Percentiles rank a stretch among this genome's conserved stretches.
phyloP scores from a whole-genome alignment of 164 flowering plant genomes.

The Liquidambar formosana region DNA sequence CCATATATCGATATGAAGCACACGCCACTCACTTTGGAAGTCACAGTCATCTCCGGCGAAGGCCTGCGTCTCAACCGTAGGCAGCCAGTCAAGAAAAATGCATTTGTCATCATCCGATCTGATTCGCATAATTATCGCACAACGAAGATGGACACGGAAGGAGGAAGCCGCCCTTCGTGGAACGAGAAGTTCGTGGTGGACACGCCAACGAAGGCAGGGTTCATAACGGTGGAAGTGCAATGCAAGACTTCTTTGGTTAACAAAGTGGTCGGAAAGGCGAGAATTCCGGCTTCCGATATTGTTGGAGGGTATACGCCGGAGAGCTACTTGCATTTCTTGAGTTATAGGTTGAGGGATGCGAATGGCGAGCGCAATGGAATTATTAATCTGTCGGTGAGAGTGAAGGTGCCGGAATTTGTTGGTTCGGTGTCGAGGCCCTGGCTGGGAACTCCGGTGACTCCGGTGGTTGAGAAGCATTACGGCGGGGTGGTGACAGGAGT shows the following conservation, averaged over 20 bases:
- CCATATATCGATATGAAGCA: too few relatives aligned
- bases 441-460: neutral
- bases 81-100: constrained; percentile 22
- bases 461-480: neutral
- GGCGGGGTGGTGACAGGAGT: constrained; percentile 18
- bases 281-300: constrained; percentile 53
- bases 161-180: constrained; percentile 28
- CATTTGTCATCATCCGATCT: constrained; percentile 12
- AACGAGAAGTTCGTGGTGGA: constrained; percentile 22
- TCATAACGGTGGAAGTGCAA: constrained; percentile 13
- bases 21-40: constrained; percentile 8
- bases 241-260: neutral
- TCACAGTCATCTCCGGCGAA: constrained; percentile 29
- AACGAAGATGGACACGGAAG: constrained; percentile 15
- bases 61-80: constrained; percentile 2
- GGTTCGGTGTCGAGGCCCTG: constrained; percentile 1
- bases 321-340: constrained; percentile 47
- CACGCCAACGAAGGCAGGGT: constrained; percentile 2
- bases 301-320: constrained; percentile 39
- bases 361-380: constrained; percentile 53
- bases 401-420: constrained; percentile 6
- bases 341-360: constrained; percentile 52
- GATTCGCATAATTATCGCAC: constrained; percentile 4
- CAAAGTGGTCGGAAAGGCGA: constrained; percentile 33
- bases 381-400: constrained; percentile 49